phyloP scores from a whole-genome alignment of 495 filamentous ascomycete genomes.

The Aspergillus ellipticus region DNA sequence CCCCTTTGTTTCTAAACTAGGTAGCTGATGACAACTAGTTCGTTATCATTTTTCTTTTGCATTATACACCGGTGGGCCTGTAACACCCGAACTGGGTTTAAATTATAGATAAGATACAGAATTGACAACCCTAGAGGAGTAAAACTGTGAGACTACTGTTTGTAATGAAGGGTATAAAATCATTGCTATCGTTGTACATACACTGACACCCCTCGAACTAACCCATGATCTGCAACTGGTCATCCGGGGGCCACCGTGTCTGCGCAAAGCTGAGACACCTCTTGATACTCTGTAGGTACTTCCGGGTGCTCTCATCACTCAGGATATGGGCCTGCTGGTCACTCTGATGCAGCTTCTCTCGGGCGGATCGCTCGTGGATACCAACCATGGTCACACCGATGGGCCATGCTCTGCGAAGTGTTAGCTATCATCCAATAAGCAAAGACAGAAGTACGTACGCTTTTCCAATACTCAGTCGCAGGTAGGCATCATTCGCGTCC shows the following conservation, averaged over 20 bases:
- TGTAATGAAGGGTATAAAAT: background rate
- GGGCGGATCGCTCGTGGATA: slow-evolving; percentile 93
- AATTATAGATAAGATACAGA: too few relatives aligned
- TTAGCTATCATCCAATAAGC: slow-evolving; percentile 9
- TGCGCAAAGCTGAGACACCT: slow-evolving; percentile 95
- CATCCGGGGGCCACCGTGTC: slow-evolving; percentile 91
- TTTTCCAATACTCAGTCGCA: slow-evolving; percentile 92
- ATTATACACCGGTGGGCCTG: too few relatives aligned
- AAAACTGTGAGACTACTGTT: background rate
- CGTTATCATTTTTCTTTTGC: too few relatives aligned
- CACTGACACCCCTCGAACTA: slow-evolving; percentile 29
- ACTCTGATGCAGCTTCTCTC: slow-evolving; percentile 88
- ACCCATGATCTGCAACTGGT: slow-evolving; percentile 95
- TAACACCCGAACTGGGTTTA: too few relatives aligned
- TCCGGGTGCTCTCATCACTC: slow-evolving; percentile 90
- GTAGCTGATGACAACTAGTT: too few relatives aligned
- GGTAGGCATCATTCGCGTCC: slow-evolving; percentile 92
- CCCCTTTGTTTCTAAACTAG: too few relatives aligned
- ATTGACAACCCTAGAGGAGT: too few relatives aligned
- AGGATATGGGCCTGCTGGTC: slow-evolving; percentile 93
- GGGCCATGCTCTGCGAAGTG: slow-evolving; percentile 69
- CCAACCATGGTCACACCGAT: slow-evolving; percentile 99
- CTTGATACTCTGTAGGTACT: slow-evolving; percentile 97
- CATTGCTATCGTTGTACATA: background rate
- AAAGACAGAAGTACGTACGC: slow-evolving; percentile 47